Percentiles rank a stretch among this genome's conserved stretches.
Conservation (phyloP, 129 eudicot genomes). For the Dittrichia graveolens region DNA sequence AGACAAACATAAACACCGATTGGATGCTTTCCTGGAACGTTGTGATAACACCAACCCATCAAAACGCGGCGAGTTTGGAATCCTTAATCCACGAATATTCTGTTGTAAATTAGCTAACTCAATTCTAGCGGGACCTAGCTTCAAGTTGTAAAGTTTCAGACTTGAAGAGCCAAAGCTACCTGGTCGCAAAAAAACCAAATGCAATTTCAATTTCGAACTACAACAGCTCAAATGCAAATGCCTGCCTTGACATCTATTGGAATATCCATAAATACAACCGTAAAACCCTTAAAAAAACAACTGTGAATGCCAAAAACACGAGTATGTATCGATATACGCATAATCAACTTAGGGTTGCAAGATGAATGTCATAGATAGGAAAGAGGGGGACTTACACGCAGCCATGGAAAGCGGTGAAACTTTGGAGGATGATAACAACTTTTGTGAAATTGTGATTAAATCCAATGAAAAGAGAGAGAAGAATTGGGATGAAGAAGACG, state of each 20-base stretch:
- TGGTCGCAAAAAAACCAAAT: constrained; percentile 28
- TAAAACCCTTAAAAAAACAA: not conserved
- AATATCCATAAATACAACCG: not conserved
- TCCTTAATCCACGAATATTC: constrained; percentile 29
- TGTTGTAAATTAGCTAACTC: constrained; percentile 40
- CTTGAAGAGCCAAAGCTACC: constrained; percentile 72
- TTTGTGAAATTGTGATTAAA: constrained; percentile 8
- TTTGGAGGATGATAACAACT: not conserved
- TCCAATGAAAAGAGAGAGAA: constrained; percentile 8
- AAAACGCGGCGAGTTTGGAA: constrained; percentile 8
- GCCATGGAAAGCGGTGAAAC: constrained; percentile 44
- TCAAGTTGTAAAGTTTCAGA: constrained; percentile 41
- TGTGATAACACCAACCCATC: constrained; percentile 42
- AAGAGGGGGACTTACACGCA: constrained; percentile 47
- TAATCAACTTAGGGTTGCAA: constrained; percentile 33
- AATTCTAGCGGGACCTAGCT: constrained; percentile 36
- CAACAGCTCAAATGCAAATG: not conserved
- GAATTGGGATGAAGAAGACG: not conserved
- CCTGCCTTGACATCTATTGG: not conserved
- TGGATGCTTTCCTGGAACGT: constrained; percentile 34
- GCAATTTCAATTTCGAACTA: constrained; percentile 11
- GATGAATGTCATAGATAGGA: not conserved
- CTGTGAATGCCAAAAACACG: constrained; percentile 5
- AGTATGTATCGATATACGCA: not conserved
- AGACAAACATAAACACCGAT: constrained; percentile 47